These are phyloP conservation scores for Acanthamoeba royreba DNA, from an alignment of 208 protist genomes.

Conservation along the genomic window DNA sequence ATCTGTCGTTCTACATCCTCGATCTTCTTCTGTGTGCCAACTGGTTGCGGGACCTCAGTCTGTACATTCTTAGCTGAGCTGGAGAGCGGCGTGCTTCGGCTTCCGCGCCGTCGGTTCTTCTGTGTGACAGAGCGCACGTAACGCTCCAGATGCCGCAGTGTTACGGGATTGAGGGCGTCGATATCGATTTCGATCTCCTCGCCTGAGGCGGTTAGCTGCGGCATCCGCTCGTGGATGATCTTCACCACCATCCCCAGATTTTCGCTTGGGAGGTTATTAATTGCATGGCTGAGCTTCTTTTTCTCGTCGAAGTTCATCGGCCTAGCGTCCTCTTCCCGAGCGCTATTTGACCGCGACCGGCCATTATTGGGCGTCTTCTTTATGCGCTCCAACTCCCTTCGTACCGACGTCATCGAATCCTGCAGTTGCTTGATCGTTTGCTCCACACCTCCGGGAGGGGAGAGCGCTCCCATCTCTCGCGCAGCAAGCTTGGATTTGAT, in stretches of 20 bases:
- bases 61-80: background rate
- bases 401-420: background rate
- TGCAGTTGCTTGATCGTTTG: background rate
- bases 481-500: background rate
- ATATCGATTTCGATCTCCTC: background rate
- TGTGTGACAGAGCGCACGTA: background rate
- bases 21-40: background rate
- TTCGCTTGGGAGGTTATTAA: background rate
- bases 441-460: background rate
- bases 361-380: background rate
- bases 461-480: no score
- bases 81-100: background rate
- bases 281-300: background rate
- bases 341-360: background rate
- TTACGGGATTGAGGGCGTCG: background rate
- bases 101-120: background rate
- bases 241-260: background rate
- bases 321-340: background rate
- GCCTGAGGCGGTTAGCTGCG: background rate
- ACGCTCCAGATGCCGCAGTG: background rate
- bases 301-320: background rate
- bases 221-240: background rate
- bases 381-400: background rate
- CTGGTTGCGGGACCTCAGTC: background rate
- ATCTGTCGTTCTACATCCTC: background rate